These are phyloP conservation scores for Kondoa subrosea DNA, from an alignment of 768 basidiomycete genomes.

Conservation along the genomic window DNA sequence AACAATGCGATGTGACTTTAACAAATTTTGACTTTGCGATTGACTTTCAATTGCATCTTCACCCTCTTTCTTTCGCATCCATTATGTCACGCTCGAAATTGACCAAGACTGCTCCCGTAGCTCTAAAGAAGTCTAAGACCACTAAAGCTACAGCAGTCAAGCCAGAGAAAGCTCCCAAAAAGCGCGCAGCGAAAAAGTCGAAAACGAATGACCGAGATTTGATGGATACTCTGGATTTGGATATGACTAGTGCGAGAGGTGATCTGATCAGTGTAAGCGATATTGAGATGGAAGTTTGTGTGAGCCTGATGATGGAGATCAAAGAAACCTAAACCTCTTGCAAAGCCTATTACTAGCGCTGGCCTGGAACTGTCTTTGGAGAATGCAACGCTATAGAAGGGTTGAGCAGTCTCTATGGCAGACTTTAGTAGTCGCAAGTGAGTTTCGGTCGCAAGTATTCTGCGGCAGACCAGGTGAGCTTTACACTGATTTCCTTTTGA, in stretches of 20 bases:
- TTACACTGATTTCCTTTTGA: too few species aligned
- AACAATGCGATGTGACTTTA: too few species aligned
- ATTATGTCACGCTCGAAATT: too few species aligned
- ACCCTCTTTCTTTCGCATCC: too few species aligned
- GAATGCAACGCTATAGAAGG: background rate
- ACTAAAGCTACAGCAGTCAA: background rate
- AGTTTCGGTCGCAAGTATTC: background rate
- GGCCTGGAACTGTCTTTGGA: background rate
- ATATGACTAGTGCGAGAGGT: background rate
- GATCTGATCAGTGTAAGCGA: background rate
- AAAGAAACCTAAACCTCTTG: background rate
- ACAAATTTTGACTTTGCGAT: too few species aligned
- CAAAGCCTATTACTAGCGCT: too few species aligned
- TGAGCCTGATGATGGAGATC: too few species aligned
- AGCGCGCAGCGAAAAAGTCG: background rate
- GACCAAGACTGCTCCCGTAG: too few species aligned
- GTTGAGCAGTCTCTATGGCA: background rate
- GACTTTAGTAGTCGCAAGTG: background rate
- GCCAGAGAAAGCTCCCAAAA: background rate
- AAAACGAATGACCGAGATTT: constrained; percentile 6
- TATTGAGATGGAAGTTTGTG: too few species aligned
- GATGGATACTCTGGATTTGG: constrained; percentile 3
- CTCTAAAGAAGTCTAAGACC: too few species aligned
- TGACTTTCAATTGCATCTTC: too few species aligned
- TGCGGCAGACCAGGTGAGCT: too few species aligned